Evolutionary conservation across 2,329 filamentous ascomycete species (phyloP).

Genomic region (Xylaria multiplex): DNA sequence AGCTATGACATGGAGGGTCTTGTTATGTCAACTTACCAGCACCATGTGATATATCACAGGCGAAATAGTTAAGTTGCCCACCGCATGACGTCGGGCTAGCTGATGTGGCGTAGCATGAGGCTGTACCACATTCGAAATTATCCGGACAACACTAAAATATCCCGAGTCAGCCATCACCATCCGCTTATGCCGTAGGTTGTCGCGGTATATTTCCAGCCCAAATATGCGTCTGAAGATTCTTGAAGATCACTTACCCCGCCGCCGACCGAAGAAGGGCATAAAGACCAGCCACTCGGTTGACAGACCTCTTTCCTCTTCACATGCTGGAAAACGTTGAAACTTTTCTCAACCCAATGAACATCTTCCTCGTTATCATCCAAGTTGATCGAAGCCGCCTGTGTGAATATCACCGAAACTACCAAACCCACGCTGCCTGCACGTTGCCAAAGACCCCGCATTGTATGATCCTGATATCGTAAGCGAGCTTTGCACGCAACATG

Average conservation of each 20-base stretch:
- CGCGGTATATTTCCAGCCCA: not conserved
- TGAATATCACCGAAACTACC: slow-evolving; percentile 34
- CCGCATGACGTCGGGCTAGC: slow-evolving; percentile 54
- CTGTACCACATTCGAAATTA: slow-evolving; percentile 58
- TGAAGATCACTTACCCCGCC: slow-evolving; percentile 49
- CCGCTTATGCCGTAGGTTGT: not conserved
- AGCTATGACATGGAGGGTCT: not conserved
- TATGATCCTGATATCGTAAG: slow-evolving; percentile 13
- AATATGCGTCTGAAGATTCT: not conserved
- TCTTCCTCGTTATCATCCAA: slow-evolving; percentile 36
- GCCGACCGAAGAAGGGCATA: slow-evolving; percentile 43
- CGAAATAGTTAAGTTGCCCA: slow-evolving; percentile 51
- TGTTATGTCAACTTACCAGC: slow-evolving; percentile 33
- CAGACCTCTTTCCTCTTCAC: slow-evolving; percentile 46
- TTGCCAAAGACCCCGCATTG: slow-evolving; percentile 39
- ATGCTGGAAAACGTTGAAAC: slow-evolving; percentile 38
- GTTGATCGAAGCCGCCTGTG: slow-evolving; percentile 22
- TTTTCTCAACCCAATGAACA: slow-evolving; percentile 44
- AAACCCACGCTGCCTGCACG: slow-evolving; percentile 36
- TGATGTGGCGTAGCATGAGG: slow-evolving; percentile 60
- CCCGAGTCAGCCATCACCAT: slow-evolving; percentile 4
- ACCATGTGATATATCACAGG: slow-evolving; percentile 54
- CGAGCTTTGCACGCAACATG: not conserved
- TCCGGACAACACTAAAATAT: slow-evolving; percentile 56
- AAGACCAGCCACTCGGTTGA: slow-evolving; percentile 35